Base-by-base conservation (phyloP, 768 basidiomycete genomes). In the Strobilomyces confusus region DNA sequence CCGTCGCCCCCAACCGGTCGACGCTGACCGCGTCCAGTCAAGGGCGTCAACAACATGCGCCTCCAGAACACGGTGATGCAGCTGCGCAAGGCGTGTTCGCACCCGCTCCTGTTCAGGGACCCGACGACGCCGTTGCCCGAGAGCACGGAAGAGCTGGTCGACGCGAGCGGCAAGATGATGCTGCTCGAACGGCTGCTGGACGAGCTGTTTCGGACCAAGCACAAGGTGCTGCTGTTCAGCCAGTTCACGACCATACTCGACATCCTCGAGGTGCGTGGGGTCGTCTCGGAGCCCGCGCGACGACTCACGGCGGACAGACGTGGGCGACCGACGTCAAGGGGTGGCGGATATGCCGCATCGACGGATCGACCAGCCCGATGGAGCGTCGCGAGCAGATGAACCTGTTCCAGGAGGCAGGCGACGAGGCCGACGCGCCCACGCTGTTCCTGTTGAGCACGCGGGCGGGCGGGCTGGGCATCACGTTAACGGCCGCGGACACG, bases 211-310 rank as follows among this genome's bases (percentile, higher is more conserved):
- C 75, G 73, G 36, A 73, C 85, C 3, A 81, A 79, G 9, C 94
- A 95, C 70, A 95, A 93, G 65, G 89, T 92, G 0, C 71, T 94
- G n/a, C 64, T 89, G 13, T 90, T 89, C 70, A 91, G 89, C 52
- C 95, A 99, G 71, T 98, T 99, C 71, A 94, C 89, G 43, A 93
- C 87, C 5, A 93, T 98, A 93, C 74, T 98, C 51, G 88, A 99
- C 64, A 87, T 99, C 60, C 90, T 99, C 44, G 87, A 97, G 78
- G 91, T 92, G 58, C 7, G 75, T 60, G 30, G 34, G 11, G 32
- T 13, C 22, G 17, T 52, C 26, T 20, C 17, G 13, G 14, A 38
- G 19, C 4, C n/a, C 19, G 23, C 4, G 9, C 5, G 5, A 1
- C 9, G 22, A 11, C 43, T 48, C n/a, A 47, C 17, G 32, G 37